A percentile compares a stretch with the other conserved stretches of the same genome.
These are phyloP conservation scores for Vickermania spadyakhi DNA, from an alignment of 208 protist genomes.

Conservation along the genomic window DNA sequence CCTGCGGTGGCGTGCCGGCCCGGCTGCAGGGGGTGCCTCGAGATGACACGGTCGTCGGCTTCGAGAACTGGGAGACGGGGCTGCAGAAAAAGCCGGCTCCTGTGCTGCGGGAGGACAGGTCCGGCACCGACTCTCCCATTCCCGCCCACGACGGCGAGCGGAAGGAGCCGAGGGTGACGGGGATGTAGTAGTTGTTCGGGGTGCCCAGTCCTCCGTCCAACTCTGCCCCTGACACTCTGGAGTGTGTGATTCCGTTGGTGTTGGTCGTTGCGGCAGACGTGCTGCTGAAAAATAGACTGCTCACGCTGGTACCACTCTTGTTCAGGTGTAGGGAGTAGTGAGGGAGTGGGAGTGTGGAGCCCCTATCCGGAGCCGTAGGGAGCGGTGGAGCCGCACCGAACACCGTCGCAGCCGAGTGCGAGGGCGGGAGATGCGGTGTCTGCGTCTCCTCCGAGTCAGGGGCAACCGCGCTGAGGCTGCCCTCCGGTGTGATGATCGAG, in stretches of 20 bases:
- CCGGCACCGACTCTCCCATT: neutral
- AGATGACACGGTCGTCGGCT: neutral
- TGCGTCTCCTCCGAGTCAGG: too few relatives aligned
- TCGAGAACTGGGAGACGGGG: neutral
- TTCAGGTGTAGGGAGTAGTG: neutral
- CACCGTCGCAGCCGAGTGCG: neutral
- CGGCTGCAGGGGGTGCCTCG: neutral
- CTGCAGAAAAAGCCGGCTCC: too few relatives aligned
- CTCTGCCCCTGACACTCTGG: neutral
- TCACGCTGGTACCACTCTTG: neutral
- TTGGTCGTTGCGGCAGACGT: too few relatives aligned
- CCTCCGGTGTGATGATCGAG: neutral
- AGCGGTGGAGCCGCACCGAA: too few relatives aligned
- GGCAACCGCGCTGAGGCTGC: neutral
- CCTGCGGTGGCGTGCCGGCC: constrained; percentile 1
- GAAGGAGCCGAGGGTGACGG: neutral
- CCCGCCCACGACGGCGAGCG: neutral
- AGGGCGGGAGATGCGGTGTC: too few relatives aligned
- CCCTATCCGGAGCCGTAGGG: neutral
- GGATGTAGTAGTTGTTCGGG: neutral
- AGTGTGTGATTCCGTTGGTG: too few relatives aligned
- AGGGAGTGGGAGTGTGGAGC: neutral
- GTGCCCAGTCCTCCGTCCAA: neutral
- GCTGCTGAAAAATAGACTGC: too few relatives aligned
- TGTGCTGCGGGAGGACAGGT: neutral